A percentile compares a stretch with the other conserved stretches of the same genome.
Conservation (phyloP, 2,329 filamentous ascomycete genomes). For the Escovopsis weberi region DNA sequence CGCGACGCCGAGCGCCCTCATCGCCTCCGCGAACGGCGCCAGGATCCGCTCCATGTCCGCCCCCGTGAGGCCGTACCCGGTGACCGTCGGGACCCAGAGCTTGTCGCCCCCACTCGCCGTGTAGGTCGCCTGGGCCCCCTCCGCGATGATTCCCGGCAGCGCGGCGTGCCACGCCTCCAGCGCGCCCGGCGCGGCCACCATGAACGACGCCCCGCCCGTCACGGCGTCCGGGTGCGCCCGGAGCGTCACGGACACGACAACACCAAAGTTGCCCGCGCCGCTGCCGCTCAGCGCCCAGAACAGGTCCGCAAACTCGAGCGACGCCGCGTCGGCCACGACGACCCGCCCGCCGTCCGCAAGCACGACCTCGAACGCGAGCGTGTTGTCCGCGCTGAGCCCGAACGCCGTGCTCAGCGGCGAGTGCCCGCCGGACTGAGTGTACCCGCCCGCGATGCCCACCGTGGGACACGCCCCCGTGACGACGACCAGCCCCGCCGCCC, state of each 20-base stretch:
- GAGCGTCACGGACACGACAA: slow-evolving; percentile 25
- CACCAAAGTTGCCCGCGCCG: slow-evolving; percentile 33
- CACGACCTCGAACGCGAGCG: slow-evolving; percentile 39
- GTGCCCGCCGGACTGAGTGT: slow-evolving; percentile 45
- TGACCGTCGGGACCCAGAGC: slow-evolving; percentile 30
- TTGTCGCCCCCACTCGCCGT: slow-evolving; percentile 22
- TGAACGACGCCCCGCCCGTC: slow-evolving; percentile 17
- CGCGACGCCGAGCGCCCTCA: slow-evolving; percentile 10
- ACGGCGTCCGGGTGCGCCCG: slow-evolving; percentile 17
- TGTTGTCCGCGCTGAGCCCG: slow-evolving; percentile 45
- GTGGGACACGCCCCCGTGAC: slow-evolving; percentile 40
- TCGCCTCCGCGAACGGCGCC: slow-evolving; percentile 22
- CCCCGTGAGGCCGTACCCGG: slow-evolving; percentile 27
- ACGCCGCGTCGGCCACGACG: slow-evolving; percentile 27
- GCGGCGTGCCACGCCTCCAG: slow-evolving; percentile 10
- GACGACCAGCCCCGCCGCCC: slow-evolving; percentile 29
- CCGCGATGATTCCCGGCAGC: slow-evolving; percentile 26
- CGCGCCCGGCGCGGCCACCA: neutral
- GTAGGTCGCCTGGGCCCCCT: slow-evolving; percentile 32
- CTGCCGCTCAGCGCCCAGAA: slow-evolving; percentile 48
- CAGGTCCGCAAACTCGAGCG: slow-evolving; percentile 28
- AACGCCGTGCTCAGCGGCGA: slow-evolving; percentile 33
- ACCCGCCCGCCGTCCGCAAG: slow-evolving; percentile 29
- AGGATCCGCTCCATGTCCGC: slow-evolving; percentile 25
- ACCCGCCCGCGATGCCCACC: slow-evolving; percentile 48